Conservation (phyloP, 352 stramenopile genomes). For the Phytopythium litorale region DNA sequence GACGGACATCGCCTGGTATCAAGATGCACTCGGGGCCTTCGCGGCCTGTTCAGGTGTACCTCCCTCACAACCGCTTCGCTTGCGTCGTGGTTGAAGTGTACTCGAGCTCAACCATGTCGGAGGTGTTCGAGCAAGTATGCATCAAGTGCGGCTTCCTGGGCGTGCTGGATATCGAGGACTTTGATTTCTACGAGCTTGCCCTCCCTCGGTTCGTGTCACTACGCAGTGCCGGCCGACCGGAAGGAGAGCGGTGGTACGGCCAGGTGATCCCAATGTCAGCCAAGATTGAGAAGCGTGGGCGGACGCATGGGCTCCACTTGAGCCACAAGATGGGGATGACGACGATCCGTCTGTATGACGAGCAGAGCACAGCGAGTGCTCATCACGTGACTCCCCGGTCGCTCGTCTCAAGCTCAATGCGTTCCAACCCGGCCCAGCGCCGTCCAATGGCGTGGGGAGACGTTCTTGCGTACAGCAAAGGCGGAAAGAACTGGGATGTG, state of each 20-base stretch:
- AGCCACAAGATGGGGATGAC: slow-evolving; percentile 87
- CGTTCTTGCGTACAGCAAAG: slow-evolving; percentile 67
- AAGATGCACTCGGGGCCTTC: slow-evolving; percentile 26
- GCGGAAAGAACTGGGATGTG: slow-evolving; percentile 82
- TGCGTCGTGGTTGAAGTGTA: slow-evolving; percentile 72
- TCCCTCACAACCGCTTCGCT: slow-evolving; percentile 83
- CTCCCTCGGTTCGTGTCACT: slow-evolving; percentile 85
- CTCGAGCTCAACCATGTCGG: slow-evolving; percentile 46
- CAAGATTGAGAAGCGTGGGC: slow-evolving; percentile 54
- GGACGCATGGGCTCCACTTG: slow-evolving; percentile 71
- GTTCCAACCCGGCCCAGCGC: slow-evolving; percentile 74
- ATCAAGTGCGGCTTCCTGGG: slow-evolving; percentile 70
- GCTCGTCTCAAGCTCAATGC: slow-evolving; percentile 66
- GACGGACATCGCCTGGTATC: slow-evolving; percentile 42
- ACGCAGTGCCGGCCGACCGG: slow-evolving; percentile 73
- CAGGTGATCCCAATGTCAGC: slow-evolving; percentile 59
- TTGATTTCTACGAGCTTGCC: slow-evolving; percentile 80
- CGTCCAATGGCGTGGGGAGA: slow-evolving; percentile 77
- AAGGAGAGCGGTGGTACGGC: slow-evolving; percentile 84
- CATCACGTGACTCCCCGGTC: slow-evolving; percentile 80
- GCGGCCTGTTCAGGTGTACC: slow-evolving; percentile 70
- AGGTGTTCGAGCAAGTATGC: slow-evolving; percentile 78
- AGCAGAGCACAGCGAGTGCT: slow-evolving; percentile 78
- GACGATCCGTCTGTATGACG: slow-evolving; percentile 85
- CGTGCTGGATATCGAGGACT: slow-evolving; percentile 72